Base-by-base conservation (phyloP, 371 early-diverging fungal genomes). In the Rhizopus stolonifer region DNA sequence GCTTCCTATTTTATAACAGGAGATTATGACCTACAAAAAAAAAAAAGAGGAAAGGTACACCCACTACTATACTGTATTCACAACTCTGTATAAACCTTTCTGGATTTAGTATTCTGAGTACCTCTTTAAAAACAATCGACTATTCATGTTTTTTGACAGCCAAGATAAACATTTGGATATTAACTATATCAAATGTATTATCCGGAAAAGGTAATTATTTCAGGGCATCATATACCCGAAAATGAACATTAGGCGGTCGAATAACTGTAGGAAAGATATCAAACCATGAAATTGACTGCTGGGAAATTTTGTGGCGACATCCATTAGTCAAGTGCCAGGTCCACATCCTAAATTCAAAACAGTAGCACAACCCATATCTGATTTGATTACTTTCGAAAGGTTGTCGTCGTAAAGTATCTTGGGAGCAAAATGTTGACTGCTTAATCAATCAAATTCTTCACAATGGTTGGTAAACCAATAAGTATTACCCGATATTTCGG, bases 181-280 rank as follows among this genome's bases (percentile, higher is more conserved):
- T 69, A n/a, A 82, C 69, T 57, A 81, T 73, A 50, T 83, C 83
- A 60, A 85, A 85, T 0, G 77, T 69, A 36, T 79, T 63, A 50
- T 81, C 79, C 6, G 70, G 56, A 54, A 82, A 85, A 8, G 80
- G 80, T 5, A 83, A 69, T 14, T 74, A 57, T 22, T 75, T 66
- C 22, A 73, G 42, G 0, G 73, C 69, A 58, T 85, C 76, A 21
- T 65, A 76, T 4, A 63, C 50, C 25, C 65, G 54, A 43, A 80
- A 80, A 38, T 57, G 57, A 6, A 70, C 74, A 45, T 80, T 80
- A 19, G 63, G 59, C 25, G 79, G 78, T 52, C 65, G 51, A 39
- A 74, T 78, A 18, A 61, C 56, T 15, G 48, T 62, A 7, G 81
- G 81, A 58, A 80, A 83, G 25, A 79, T 65, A 31, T 72, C 72